These are phyloP conservation scores for Verticillium tricorpus DNA, from an alignment of 2,329 filamentous ascomycete species.

Conservation along the genomic window DNA sequence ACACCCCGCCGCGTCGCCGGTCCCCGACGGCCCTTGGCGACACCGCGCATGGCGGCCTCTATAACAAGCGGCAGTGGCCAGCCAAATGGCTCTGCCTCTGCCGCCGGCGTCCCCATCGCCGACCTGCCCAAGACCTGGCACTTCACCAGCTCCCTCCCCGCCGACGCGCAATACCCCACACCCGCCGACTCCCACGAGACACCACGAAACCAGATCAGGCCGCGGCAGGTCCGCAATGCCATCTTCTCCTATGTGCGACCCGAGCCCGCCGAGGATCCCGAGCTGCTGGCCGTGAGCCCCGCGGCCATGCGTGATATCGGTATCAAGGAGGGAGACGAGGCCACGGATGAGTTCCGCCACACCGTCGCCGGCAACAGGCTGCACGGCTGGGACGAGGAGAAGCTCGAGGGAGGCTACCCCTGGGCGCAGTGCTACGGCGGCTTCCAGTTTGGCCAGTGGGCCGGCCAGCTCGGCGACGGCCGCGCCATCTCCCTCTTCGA, in stretches of 20 bases:
- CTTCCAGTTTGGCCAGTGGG: slow-evolving; percentile 79
- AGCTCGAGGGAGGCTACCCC: slow-evolving; percentile 71
- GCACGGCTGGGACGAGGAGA: slow-evolving; percentile 69
- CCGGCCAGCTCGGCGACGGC: slow-evolving; percentile 91
- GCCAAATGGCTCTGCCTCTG: no score
- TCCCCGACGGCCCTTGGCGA: not conserved
- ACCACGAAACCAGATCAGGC: slow-evolving; percentile 69
- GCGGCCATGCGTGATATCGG: slow-evolving; percentile 79
- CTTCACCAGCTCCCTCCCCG: slow-evolving; percentile 63
- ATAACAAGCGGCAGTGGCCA: not conserved
- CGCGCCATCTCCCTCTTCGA: slow-evolving; percentile 94
- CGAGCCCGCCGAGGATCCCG: slow-evolving; percentile 63
- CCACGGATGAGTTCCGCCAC: slow-evolving; percentile 69
- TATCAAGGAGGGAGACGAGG: slow-evolving; percentile 62
- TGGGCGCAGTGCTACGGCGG: slow-evolving; percentile 99
- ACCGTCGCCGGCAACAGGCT: slow-evolving; percentile 80
- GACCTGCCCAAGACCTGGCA: slow-evolving; percentile 62
- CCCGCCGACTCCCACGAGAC: slow-evolving; percentile 78
- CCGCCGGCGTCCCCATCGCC: slow-evolving; percentile 34
- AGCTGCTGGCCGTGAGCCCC: slow-evolving; percentile 76
- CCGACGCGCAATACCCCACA: slow-evolving; percentile 75
- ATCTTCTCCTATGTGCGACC: slow-evolving; percentile 90
- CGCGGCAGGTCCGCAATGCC: slow-evolving; percentile 79
- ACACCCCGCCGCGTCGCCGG: not conserved
- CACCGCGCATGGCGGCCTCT: not conserved